These are phyloP conservation scores for Flueggea neowawraea DNA, from an alignment of 441 rosid species.

Conservation along the genomic window DNA sequence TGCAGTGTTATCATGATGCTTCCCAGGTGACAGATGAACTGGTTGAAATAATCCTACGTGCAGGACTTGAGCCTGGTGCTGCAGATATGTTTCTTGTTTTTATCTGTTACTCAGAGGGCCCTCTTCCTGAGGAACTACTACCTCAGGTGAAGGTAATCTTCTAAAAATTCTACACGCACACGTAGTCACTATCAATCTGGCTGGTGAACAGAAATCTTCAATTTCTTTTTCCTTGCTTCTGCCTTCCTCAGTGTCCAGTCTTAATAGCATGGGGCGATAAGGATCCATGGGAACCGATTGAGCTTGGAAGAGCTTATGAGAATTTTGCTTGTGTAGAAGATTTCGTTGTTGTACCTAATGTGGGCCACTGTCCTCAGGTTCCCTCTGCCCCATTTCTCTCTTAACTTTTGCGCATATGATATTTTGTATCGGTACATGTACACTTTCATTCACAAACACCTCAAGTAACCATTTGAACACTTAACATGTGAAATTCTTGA, in stretches of 20 bases:
- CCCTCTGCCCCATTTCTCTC: slow-evolving; percentile 14
- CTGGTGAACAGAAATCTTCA: background rate
- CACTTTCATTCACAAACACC: background rate
- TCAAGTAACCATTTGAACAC: background rate
- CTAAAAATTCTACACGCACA: background rate
- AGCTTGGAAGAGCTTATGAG: slow-evolving; percentile 67
- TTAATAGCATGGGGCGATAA: slow-evolving; percentile 93
- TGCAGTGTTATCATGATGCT: slow-evolving; percentile 77
- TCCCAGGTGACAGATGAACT: slow-evolving; percentile 89
- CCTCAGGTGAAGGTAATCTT: slow-evolving; percentile 65
- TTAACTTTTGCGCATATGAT: slow-evolving; percentile 11
- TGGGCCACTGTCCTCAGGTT: slow-evolving; percentile 97
- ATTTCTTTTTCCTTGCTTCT: slow-evolving; percentile 2
- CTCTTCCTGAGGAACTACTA: slow-evolving; percentile 89
- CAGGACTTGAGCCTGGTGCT: slow-evolving; percentile 90
- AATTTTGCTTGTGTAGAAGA: slow-evolving; percentile 70
- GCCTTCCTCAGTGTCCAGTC: slow-evolving; percentile 65
- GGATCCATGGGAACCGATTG: slow-evolving; percentile 99
- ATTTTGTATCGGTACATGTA: background rate
- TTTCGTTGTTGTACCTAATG: slow-evolving; percentile 65
- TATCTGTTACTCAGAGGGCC: slow-evolving; percentile 87
- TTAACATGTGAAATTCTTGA: too few species aligned
- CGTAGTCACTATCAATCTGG: background rate
- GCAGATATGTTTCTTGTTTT: slow-evolving; percentile 86
- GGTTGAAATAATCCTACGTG: slow-evolving; percentile 68